These are phyloP conservation scores for Dactylellina leptospora DNA, from an alignment of 2,329 filamentous ascomycete genomes.

Conservation along the genomic window DNA sequence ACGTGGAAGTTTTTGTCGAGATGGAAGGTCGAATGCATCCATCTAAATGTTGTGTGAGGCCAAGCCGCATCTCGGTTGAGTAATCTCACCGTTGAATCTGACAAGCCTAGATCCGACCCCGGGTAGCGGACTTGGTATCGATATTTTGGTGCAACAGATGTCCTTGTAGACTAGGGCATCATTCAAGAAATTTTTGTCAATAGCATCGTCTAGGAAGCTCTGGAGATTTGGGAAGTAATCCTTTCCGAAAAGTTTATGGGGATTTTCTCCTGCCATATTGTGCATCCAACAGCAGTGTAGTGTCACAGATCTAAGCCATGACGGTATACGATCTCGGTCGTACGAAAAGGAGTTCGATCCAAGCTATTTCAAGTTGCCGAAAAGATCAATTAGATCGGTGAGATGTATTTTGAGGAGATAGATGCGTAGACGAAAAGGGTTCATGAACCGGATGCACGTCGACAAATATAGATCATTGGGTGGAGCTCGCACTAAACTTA, in stretches of 20 bases:
- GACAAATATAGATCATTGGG: conserved; percentile 1
- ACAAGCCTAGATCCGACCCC: background rate
- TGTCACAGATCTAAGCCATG: background rate
- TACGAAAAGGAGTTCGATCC: background rate
- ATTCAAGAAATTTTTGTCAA: too few species aligned
- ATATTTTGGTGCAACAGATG: too few species aligned
- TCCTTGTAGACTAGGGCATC: too few species aligned
- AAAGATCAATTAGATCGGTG: background rate
- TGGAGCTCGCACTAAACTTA: conserved; percentile 1
- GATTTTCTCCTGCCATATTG: too few species aligned
- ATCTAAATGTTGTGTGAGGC: conserved; percentile 17
- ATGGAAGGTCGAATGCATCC: too few species aligned
- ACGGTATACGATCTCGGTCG: too few species aligned
- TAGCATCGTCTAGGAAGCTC: background rate
- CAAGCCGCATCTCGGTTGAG: conserved; percentile 25
- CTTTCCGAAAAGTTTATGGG: background rate
- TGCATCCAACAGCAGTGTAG: too few species aligned
- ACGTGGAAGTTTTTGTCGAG: conserved; percentile 12
- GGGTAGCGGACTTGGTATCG: too few species aligned
- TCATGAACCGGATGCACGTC: background rate
- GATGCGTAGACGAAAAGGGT: too few species aligned
- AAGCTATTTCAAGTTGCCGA: background rate
- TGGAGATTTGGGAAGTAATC: background rate
- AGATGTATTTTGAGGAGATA: too few species aligned
- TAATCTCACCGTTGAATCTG: conserved; percentile 38